phyloP scores from a whole-genome alignment of 805 yeast species.

The Schwanniomyces pseudopolymorphus region DNA sequence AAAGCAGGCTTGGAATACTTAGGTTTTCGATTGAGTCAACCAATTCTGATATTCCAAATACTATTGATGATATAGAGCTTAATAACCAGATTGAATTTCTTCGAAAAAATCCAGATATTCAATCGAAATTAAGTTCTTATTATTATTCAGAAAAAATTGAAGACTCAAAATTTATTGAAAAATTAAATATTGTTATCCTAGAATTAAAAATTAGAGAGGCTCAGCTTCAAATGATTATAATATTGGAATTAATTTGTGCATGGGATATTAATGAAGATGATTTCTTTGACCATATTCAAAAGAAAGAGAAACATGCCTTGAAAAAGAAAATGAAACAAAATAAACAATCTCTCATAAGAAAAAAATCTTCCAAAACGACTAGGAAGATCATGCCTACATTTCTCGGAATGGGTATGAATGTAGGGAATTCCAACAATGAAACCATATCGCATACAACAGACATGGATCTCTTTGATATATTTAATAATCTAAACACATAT shows the following conservation, averaged over 20 bases:
- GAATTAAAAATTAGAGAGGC: constrained; percentile 55
- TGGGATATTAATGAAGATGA: constrained; percentile 34
- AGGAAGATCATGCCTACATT: constrained; percentile 42
- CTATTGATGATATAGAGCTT: constrained; percentile 15
- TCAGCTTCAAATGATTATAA: constrained; percentile 50
- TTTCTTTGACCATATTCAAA: constrained; percentile 25
- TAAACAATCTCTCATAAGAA: constrained; percentile 20
- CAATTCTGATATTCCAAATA: neutral
- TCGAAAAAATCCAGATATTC: constrained; percentile 6
- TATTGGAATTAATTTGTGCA: constrained; percentile 44
- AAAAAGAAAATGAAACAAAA: constrained; percentile 15
- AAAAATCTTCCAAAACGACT: constrained; percentile 12
- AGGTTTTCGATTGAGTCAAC: constrained; percentile 3
- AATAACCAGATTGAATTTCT: constrained; percentile 16
- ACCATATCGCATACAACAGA: neutral
- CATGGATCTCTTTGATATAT: constrained; percentile 14
- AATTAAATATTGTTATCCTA: constrained; percentile 26
- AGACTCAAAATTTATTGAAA: constrained; percentile 12
- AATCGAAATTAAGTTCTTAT: neutral
- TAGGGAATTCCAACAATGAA: neutral
- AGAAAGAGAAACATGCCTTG: constrained; percentile 29
- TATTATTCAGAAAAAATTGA: neutral
- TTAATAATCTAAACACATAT: constrained; percentile 37
- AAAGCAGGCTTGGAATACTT: constrained; percentile 26
- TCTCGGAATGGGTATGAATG: constrained; percentile 36